Conservation (phyloP, 108 stramenopile species). For the Cyclotella baltica region DNA sequence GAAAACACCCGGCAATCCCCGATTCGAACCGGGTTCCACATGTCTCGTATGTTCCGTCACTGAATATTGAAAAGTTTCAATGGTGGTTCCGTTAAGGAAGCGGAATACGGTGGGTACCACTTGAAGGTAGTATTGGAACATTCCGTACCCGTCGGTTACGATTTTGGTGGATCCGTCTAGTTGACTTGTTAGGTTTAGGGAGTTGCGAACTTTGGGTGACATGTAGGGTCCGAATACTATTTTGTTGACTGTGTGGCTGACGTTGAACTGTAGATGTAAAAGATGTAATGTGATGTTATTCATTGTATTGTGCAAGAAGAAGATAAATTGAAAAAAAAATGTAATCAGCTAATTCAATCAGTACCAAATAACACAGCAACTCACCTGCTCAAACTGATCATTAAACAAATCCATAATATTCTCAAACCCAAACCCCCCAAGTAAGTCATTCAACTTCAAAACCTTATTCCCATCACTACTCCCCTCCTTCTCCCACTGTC, state of each 20-base stretch:
- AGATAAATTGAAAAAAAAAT: no score
- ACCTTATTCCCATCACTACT: constrained; percentile 16
- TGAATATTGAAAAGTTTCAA: constrained; percentile 93
- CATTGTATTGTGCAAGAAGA: no score
- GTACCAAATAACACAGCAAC: no score
- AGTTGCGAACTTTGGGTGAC: constrained; percentile 52
- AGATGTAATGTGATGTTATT: no score
- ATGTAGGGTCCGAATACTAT: constrained; percentile 86
- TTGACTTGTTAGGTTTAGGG: constrained; percentile 62
- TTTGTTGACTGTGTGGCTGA: constrained; percentile 91
- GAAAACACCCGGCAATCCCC: constrained; percentile 96
- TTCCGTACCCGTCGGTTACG: constrained; percentile 83
- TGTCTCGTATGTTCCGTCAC: constrained; percentile 97
- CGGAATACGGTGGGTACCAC: constrained; percentile 95
- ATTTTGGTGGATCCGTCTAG: constrained; percentile 73
- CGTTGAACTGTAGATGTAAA: no score
- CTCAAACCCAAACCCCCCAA: constrained; percentile 38
- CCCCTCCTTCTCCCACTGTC: constrained; percentile 64
- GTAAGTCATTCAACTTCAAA: neutral
- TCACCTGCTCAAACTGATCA: constrained; percentile 80
- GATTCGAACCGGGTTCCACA: constrained; percentile 85
- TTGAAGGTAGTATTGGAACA: constrained; percentile 96
- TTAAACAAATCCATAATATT: constrained; percentile 48
- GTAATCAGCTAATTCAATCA: no score
- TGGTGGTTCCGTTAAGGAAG: constrained; percentile 77